Percentiles rank a stretch among this genome's conserved stretches.
phyloP scores from a whole-genome alignment of 768 basidiomycete species.

The Boletales sp. region DNA sequence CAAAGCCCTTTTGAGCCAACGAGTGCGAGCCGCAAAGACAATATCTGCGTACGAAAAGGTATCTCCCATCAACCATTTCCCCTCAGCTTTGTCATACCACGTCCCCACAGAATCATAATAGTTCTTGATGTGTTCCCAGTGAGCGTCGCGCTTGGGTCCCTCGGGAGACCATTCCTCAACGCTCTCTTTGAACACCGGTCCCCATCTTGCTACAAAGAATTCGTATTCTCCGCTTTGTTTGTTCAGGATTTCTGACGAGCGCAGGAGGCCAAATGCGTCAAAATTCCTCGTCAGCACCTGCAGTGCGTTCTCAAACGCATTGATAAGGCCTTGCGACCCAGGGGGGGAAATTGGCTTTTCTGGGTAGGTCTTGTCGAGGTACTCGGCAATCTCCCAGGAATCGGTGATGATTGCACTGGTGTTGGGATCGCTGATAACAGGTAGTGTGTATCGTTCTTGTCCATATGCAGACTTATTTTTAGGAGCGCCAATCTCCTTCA shows the following conservation, averaged over 20 bases:
- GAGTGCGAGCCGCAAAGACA: conserved; percentile 12
- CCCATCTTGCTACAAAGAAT: conserved; percentile 34
- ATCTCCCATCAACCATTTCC: conserved; percentile 29
- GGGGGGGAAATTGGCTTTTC: conserved; percentile 28
- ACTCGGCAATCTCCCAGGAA: conserved; percentile 32
- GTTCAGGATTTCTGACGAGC: conserved; percentile 28
- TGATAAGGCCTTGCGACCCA: conserved; percentile 20
- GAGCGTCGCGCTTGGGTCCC: conserved; percentile 30
- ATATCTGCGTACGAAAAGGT: conserved; percentile 31
- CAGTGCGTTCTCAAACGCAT: conserved; percentile 10
- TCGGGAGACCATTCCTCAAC: conserved; percentile 31
- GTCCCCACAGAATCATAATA: conserved; percentile 2
- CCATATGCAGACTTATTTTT: conserved; percentile 17
- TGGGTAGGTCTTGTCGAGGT: conserved; percentile 35
- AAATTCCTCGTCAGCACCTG: background rate
- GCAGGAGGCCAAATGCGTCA: conserved; percentile 17
- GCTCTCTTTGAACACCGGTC: conserved; percentile 28
- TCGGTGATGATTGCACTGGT: conserved; percentile 28
- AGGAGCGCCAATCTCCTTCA: conserved; percentile 26
- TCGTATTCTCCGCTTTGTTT: conserved; percentile 26
- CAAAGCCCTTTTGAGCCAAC: conserved; percentile 18
- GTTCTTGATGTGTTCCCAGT: conserved; percentile 18
- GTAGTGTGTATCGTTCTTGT: conserved; percentile 26
- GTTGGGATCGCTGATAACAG: conserved; percentile 32
- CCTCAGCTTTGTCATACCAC: conserved; percentile 21